Evolutionary conservation across 306 rosid species (phyloP).

Genomic region (Lathyrus aphaca): DNA sequence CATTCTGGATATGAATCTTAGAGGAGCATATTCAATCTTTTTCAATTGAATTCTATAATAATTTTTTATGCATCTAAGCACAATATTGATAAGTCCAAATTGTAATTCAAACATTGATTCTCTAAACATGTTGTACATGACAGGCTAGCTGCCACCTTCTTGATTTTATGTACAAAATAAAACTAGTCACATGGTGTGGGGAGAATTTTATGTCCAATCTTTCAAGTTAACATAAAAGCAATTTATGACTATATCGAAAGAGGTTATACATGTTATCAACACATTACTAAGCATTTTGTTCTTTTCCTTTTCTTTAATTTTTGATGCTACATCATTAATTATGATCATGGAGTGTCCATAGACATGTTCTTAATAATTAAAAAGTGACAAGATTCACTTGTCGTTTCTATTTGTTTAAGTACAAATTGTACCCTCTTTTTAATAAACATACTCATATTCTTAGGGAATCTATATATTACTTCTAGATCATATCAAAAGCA

Average conservation of each 20-base stretch:
- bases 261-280: conserved; percentile 21
- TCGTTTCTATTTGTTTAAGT: conserved; percentile 27
- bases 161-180: conserved; percentile 25
- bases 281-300: conserved; percentile 44
- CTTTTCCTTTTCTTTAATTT: conserved; percentile 27
- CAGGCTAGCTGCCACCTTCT: conserved; percentile 19
- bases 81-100: not conserved
- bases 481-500: not conserved
- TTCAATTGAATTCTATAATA: not conserved
- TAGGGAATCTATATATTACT: not conserved
- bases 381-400: conserved; percentile 26
- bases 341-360: conserved; percentile 48
- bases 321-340: conserved; percentile 46
- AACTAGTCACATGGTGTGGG: conserved; percentile 44
- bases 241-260: conserved; percentile 40
- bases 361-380: conserved; percentile 17
- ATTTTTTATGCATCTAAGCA: too few relatives aligned
- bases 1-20: too few relatives aligned
- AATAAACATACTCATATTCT: conserved; percentile 15
- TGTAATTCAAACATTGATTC: not conserved
- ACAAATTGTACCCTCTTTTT: conserved; percentile 26
- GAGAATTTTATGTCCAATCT: conserved; percentile 33
- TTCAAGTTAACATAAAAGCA: conserved; percentile 31
- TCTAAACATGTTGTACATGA: conserved; percentile 25
- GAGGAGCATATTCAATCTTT: too few relatives aligned